A percentile compares a stretch with the other conserved stretches of the same genome.
phyloP scores from a whole-genome alignment of 306 rosid species.

The Sicyos edulis region DNA sequence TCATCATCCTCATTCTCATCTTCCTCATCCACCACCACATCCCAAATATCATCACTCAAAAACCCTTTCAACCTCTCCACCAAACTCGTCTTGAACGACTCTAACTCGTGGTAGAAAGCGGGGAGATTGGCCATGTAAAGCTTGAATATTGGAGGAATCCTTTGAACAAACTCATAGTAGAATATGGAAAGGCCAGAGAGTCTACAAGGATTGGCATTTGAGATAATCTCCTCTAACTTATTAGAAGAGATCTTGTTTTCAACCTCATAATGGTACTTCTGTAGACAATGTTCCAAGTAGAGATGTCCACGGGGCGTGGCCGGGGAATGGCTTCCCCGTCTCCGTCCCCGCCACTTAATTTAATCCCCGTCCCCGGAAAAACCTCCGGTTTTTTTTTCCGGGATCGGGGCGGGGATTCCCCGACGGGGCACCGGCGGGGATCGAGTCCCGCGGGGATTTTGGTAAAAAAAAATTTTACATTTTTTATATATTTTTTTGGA shows the following conservation, averaged over 20 bases:
- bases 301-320: no score
- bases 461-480: no score
- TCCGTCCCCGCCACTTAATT: no score
- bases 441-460: no score
- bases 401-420: no score
- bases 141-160: constrained; percentile 38
- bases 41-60: constrained; percentile 15
- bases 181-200: constrained; percentile 32
- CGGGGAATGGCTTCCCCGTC: no score
- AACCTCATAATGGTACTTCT: constrained; percentile 36
- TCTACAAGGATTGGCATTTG: neutral
- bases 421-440: no score
- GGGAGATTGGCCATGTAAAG: constrained; percentile 34
- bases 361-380: no score
- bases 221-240: constrained; percentile 15
- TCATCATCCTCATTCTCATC: neutral
- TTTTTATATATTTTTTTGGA: no score
- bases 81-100: constrained; percentile 20
- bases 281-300: constrained; percentile 35
- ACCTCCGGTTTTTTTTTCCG: no score
- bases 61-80: constrained; percentile 32
- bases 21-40: neutral
- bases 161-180: constrained; percentile 37
- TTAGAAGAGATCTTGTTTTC: constrained; percentile 25
- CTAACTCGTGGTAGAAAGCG: constrained; percentile 27